A percentile compares a stretch with the other conserved stretches of the same genome.
Evolutionary conservation across 176 grass and related monocot species (phyloP).

Genomic region (Pontederia crassipes): DNA sequence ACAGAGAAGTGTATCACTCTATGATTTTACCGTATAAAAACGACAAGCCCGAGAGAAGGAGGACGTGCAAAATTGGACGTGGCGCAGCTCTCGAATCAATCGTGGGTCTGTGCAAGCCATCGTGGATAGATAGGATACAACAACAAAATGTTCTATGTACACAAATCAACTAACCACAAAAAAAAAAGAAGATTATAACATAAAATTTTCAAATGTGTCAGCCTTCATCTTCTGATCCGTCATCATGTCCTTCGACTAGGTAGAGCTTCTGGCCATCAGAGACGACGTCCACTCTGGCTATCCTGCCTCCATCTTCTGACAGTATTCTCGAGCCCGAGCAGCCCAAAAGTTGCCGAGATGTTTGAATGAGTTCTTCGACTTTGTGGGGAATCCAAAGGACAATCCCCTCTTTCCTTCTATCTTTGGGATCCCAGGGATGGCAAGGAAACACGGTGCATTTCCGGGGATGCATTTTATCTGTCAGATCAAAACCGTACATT

Average conservation of each 20-base stretch:
- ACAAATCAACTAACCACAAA: no score
- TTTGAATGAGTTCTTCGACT: conserved; percentile 40
- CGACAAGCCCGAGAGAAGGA: no score
- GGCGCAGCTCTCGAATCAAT: no score
- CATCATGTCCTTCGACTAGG: conserved; percentile 37
- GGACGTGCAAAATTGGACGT: no score
- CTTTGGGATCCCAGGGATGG: conserved; percentile 50
- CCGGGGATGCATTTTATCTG: conserved; percentile 62
- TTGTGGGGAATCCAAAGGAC: conserved; percentile 65
- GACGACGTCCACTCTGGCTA: conserved; percentile 51
- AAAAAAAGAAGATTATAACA: no score
- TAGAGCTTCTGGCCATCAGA: conserved; percentile 64
- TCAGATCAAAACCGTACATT: neutral
- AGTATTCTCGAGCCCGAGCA: conserved; percentile 35
- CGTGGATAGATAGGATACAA: no score
- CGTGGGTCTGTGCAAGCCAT: no score
- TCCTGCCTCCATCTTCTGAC: conserved; percentile 49
- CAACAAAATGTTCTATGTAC: no score
- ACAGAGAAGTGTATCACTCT: no score
- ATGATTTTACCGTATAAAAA: no score
- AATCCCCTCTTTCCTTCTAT: conserved; percentile 49
- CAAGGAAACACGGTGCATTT: conserved; percentile 67
- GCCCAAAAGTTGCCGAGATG: conserved; percentile 47
- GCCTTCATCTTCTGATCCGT: no score
- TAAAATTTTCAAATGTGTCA: no score